Base-by-base conservation (phyloP, 75 land plant species). In the Pinus taeda region DNA sequence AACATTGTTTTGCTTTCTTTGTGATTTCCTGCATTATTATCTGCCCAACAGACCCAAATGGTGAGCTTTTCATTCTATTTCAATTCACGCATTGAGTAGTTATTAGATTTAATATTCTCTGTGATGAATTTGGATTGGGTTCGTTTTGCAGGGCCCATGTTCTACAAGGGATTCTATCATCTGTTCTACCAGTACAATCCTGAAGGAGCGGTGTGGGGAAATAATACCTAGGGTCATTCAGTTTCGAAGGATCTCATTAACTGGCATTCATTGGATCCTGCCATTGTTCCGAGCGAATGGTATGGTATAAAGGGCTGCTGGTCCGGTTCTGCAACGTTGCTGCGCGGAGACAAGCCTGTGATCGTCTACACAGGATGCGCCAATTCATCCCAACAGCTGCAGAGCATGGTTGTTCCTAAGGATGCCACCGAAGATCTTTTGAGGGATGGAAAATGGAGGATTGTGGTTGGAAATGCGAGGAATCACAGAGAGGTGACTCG, bases 271-370 rank as follows among this genome's bases (percentile, higher is more conserved):
- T 12, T 49, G 17, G 81, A 79, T 22, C 67, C 78, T 56, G 88
- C 88, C 15, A 61, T 86, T 56, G 22, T 61, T 39, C 77, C 76
- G 1, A 78, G 78, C 58, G 45, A 83, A 18, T 83, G 81, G 85
- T 85, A 82, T 33, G 87, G 84, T 78, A 64, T 87, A 36, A 83
- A 93, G 26, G 93, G 94, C 2, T 84, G 81, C 69, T 93, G 94
- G 96, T 85, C 90, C 39, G 90, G 91, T 60, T 93, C 91, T 61
- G 88, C 86, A 62, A 88, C 94, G 21, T 69, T 89, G 57, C 78
- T 91, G 15, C 74, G 63, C 37, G 49, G 55, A 39, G 2, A 39
- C 45, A 39, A 39, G 26, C 87, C 84, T 11, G 88, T 85, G 59
- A 77, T 93, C 71, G 83, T 91, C 22, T 79, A 88, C 78, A 85